Base-by-base conservation (phyloP, 441 rosid species). In the Corymbia citriodora region DNA sequence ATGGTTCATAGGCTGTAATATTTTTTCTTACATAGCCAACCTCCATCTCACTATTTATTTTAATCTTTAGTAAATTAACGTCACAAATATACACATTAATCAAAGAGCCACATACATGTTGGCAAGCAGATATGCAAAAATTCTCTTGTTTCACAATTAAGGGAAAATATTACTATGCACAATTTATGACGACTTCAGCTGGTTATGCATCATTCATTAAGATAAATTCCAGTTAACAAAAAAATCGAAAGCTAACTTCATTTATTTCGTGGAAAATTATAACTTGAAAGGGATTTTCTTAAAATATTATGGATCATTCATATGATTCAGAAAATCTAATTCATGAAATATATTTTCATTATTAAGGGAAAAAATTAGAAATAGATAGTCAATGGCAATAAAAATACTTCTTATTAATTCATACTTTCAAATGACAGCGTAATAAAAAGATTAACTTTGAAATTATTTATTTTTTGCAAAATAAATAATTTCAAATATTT, bases 121-220 rank as follows among this genome's bases (percentile, higher is more conserved):
- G 63, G 63, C 6, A 57, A 57, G 63, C 29, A 23, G 0, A 4
- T 57, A 57, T 57, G 63, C 63, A 57, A 57, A 57, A 9, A 57
- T 9, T 0, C 23, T 57, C 0, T 57, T 23, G 29, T 57, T 23
- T 57, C 0, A 0, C 29, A 4, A 57, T 23, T 57, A 4, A 23
- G 63, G 63, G 23, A 57, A 57, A 4, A 57, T 9, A 57, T 21
- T 0, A 0, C 3, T 0, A 57, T 57, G 1, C 13, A 0, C 0
- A 57, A 57, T 57, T 57, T 57, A 57, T 57, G 29, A 57, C 13
- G 0, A 57, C 5, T 57, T 57, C 2, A 57, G 0, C 63, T 57
- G 23, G 23, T 57, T 57, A 57, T 57, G 23, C 63, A 57, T 9
- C 0, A 11, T 57, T 9, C 29, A 57, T 57, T 57, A 57, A 57